Conservation (phyloP, 2,329 filamentous ascomycete genomes). For the Colletotrichum lini region DNA sequence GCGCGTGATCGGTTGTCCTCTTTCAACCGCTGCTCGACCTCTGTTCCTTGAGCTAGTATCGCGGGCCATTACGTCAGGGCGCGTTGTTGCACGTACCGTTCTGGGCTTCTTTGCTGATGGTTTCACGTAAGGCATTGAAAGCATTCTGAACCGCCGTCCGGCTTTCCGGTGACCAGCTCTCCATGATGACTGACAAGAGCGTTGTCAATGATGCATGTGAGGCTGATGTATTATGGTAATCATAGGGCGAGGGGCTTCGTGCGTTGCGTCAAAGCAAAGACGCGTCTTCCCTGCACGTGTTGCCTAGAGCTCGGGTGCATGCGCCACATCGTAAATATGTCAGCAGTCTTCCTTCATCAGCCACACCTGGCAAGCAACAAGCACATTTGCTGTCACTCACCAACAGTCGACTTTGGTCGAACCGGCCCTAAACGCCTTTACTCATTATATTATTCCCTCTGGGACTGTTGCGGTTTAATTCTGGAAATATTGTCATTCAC, state of each 20-base stretch:
- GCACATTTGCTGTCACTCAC: background rate
- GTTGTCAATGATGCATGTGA: background rate
- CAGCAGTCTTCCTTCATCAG: background rate
- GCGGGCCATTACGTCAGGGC: conserved; percentile 43
- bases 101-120: conserved; percentile 56
- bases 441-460: background rate
- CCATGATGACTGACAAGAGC: conserved; percentile 49
- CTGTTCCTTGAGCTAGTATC: conserved; percentile 44
- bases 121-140: conserved; percentile 56
- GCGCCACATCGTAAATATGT: background rate
- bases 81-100: conserved; percentile 50
- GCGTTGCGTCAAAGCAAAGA: background rate
- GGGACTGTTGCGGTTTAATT: background rate
- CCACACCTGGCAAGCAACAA: background rate
- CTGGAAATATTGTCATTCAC: too few relatives aligned
- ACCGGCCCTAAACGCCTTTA: background rate
- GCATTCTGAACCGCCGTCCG: conserved; percentile 58
- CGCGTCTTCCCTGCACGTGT: conserved; percentile 11
- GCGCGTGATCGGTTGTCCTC: conserved; percentile 4
- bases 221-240: background rate
- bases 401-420: background rate
- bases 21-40: conserved; percentile 46
- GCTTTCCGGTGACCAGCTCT: conserved; percentile 57
- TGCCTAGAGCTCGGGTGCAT: background rate
- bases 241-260: background rate